Percentiles rank a stretch among this genome's conserved stretches.
These are phyloP conservation scores for Pseudoturritis turrita DNA, from an alignment of 345 rosid species.

Conservation along the genomic window DNA sequence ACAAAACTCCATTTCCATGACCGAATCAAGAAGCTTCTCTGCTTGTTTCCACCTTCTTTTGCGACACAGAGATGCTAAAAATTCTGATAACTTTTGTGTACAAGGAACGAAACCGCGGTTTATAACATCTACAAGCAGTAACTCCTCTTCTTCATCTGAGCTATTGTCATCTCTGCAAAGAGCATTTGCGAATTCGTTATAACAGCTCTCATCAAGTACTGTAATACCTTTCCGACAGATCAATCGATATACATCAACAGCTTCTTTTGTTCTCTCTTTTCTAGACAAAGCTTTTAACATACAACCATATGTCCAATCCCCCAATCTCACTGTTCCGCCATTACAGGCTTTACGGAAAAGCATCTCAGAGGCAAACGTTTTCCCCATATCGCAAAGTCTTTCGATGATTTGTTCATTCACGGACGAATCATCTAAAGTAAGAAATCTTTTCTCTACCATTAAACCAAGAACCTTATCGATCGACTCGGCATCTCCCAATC, in stretches of 20 bases:
- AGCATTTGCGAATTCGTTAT: conserved; percentile 41
- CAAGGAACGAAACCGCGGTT: conserved; percentile 43
- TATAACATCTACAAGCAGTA: conserved; percentile 44
- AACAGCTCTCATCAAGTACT: conserved; percentile 38
- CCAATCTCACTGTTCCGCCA: conserved; percentile 29
- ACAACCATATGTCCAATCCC: conserved; percentile 45
- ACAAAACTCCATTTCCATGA: conserved; percentile 46
- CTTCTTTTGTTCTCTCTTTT: conserved; percentile 49
- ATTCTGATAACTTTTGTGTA: conserved; percentile 39
- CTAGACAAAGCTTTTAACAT: conserved; percentile 45
- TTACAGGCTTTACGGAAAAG: conserved; percentile 45
- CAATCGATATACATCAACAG: conserved; percentile 33
- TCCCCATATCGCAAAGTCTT: conserved; percentile 57
- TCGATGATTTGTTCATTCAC: conserved; percentile 38
- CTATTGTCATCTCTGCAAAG: conserved; percentile 43
- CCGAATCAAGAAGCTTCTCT: conserved; percentile 48
- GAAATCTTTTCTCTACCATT: conserved; percentile 44
- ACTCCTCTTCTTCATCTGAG: conserved; percentile 29
- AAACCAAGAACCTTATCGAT: conserved; percentile 37
- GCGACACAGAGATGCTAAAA: conserved; percentile 39
- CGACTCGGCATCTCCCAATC: conserved; percentile 35
- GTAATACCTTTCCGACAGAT: conserved; percentile 32
- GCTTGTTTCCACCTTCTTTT: conserved; percentile 46
- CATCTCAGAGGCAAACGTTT: conserved; percentile 51
- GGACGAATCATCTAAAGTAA: not conserved